These are phyloP conservation scores for Ceratocystis ficicola DNA, from an alignment of 2,329 filamentous ascomycete genomes.

Conservation along the genomic window DNA sequence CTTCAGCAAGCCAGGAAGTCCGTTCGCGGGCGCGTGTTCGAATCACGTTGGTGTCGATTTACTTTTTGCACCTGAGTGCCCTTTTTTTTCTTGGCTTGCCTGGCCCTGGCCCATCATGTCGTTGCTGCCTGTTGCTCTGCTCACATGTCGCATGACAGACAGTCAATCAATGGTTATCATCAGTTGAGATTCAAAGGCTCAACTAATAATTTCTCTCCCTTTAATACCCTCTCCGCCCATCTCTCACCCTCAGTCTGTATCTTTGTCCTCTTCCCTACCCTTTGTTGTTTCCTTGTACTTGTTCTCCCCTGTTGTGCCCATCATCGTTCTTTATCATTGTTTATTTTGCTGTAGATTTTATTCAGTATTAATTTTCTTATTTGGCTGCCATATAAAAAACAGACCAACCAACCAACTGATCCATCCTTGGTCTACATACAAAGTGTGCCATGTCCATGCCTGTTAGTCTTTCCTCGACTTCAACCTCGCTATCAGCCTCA, in stretches of 20 bases:
- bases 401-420: not conserved
- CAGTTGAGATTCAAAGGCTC: too few relatives aligned
- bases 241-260: too few relatives aligned
- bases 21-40: too few relatives aligned
- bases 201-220: too few relatives aligned
- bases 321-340: not conserved
- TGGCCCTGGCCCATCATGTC: not conserved
- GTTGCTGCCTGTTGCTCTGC: not conserved
- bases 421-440: not conserved
- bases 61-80: not conserved
- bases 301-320: not conserved
- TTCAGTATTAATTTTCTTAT: not conserved
- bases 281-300: not conserved
- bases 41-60: conserved; percentile 23
- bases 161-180: too few relatives aligned
- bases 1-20: conserved; percentile 13
- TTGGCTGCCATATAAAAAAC: not conserved
- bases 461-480: not conserved
- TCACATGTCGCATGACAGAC: too few relatives aligned
- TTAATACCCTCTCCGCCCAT: too few relatives aligned
- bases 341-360: not conserved
- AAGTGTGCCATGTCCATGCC: not conserved
- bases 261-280: not conserved
- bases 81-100: not conserved
- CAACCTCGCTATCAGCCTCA: not conserved